phyloP scores from a whole-genome alignment of 345 rosid species.

The Lepidium africanum region DNA sequence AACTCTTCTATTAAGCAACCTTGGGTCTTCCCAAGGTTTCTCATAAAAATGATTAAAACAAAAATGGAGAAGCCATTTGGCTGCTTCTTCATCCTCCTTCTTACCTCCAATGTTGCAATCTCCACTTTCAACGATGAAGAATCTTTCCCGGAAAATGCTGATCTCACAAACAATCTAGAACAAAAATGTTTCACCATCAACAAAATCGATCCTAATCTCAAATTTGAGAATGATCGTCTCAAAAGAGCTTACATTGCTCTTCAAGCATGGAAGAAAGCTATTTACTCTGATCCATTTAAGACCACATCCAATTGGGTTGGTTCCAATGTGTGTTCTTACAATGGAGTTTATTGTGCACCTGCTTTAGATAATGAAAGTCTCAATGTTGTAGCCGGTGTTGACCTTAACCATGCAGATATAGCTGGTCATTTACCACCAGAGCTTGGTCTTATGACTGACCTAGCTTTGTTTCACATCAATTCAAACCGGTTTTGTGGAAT shows the following conservation, averaged over 20 bases:
- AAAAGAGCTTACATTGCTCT: constrained; percentile 53
- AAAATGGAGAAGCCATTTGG: constrained; percentile 20
- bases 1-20: constrained; percentile 29
- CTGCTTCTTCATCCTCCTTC: constrained; percentile 28
- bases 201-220: constrained; percentile 24
- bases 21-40: constrained; percentile 41
- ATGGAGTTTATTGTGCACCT: constrained; percentile 51
- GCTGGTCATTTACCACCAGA: constrained; percentile 57
- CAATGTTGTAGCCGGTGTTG: constrained; percentile 54
- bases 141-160: constrained; percentile 32
- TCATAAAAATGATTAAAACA: constrained; percentile 9
- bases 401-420: constrained; percentile 60
- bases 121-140: constrained; percentile 30
- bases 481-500: constrained; percentile 67
- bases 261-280: constrained; percentile 51
- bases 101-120: not conserved
- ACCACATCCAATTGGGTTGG: constrained; percentile 56
- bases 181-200: constrained; percentile 3
- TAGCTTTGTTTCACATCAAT: constrained; percentile 64
- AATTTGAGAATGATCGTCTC: constrained; percentile 42
- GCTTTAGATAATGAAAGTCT: constrained; percentile 40
- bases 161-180: constrained; percentile 23
- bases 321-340: constrained; percentile 48
- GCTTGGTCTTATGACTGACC: constrained; percentile 48
- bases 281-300: constrained; percentile 53